Evolutionary conservation across 176 grass and related monocot genomes (phyloP), one percentile per base, ranked within the genome.

Genomic region (Puya raimondii): DNA sequence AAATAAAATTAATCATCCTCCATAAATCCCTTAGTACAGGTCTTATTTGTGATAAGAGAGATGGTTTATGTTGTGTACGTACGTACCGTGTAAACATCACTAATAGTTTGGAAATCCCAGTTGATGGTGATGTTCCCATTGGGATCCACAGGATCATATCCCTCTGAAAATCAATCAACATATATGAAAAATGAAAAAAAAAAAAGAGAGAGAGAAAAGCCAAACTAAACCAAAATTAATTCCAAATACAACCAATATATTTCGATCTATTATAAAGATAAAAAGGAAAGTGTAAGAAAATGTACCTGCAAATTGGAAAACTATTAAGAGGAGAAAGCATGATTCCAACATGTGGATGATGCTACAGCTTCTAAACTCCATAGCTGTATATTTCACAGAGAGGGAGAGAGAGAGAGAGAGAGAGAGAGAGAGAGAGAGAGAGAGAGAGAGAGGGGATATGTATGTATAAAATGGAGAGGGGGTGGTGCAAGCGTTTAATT

Each of bases 141-240:
- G 10, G 90, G 90, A 74, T 94, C 83, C 47, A 82, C 21, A 3
- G 86, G 80, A 65, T 94, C 90, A 18, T 94, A 94, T 1, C 76
- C 86, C 59, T 73, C 90, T 82, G 85, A 29, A 13, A 18, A 61
- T 10, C 56, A 18, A 61, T 10, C 56, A 10, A n/a, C 5, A 29
- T 51, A 26, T 3, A 27, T 47, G 61, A 13, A 75, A 50, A n/a
- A 10, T 53, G 0, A 5, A 23, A 53, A 0, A 17, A 18, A 15
- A 47, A 69, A 65, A 64, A 18, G n/a, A 11, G 3, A 54, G 22
- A 5, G 4, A 3, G 14, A 48, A 26, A 71, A 70, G n/a, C 17
- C 53, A 53, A 42, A 42, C 4, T 42, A 42, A 42, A 7, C 4
- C 4, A 42, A 42, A 42, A 42, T 42, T 42, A 42, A 42, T 42